A percentile compares a stretch with the other conserved stretches of the same genome.
phyloP scores from a whole-genome alignment of 441 rosid genomes.

The Populus trichocarpa region DNA sequence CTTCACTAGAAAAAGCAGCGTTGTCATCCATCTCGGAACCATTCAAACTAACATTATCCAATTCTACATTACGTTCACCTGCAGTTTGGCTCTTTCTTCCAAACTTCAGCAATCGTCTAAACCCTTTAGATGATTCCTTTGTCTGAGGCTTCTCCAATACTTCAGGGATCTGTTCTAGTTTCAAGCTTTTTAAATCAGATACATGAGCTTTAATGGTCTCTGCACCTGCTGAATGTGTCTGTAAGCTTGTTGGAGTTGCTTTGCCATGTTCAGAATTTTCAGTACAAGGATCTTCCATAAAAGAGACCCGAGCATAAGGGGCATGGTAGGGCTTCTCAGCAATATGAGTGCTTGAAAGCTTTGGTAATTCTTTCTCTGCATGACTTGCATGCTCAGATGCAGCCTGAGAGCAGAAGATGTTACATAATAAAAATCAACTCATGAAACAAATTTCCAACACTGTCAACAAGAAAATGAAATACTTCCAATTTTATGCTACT shows the following conservation, averaged over 20 bases:
- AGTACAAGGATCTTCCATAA: conserved; percentile 69
- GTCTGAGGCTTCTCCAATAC: conserved; percentile 51
- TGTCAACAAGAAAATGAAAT: background rate
- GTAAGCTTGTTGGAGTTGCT: conserved; percentile 52
- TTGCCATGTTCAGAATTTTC: conserved; percentile 50
- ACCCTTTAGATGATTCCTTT: conserved; percentile 79
- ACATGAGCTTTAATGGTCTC: conserved; percentile 48
- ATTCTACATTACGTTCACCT: conserved; percentile 43
- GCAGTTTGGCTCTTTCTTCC: conserved; percentile 69
- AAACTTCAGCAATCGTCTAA: conserved; percentile 74
- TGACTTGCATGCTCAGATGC: conserved; percentile 36
- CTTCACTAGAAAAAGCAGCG: conserved; percentile 53
- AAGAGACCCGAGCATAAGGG: conserved; percentile 82
- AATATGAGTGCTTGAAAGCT: conserved; percentile 29
- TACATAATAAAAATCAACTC: conserved; percentile 15
- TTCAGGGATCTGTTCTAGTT: conserved; percentile 65
- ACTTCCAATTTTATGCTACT: background rate
- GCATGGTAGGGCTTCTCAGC: conserved; percentile 67
- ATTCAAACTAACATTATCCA: conserved; percentile 34
- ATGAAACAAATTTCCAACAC: conserved; percentile 13
- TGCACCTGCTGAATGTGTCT: conserved; percentile 27
- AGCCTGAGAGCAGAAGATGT: conserved; percentile 44
- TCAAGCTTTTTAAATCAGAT: conserved; percentile 39
- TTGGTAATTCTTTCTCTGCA: conserved; percentile 40
- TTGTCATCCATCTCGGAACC: conserved; percentile 56